Base-by-base conservation (phyloP, 108 stramenopile genomes). In the Ochromonas danica region DNA sequence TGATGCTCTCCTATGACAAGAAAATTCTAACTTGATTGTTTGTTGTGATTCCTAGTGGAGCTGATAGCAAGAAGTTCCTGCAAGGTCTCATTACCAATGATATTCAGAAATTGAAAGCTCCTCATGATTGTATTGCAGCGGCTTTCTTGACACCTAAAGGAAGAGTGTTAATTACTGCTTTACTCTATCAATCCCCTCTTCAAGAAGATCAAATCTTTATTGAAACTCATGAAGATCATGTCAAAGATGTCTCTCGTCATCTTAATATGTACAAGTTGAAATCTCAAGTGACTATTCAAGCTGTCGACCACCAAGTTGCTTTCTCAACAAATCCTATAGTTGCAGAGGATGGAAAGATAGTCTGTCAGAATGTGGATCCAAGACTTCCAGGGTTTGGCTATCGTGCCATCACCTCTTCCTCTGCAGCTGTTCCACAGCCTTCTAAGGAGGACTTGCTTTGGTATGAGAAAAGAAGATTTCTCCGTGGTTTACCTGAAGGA, bases 401-500 rank as follows among this genome's bases (percentile, higher is more conserved):
- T n/a, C n/a, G n/a, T n/a, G n/a, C n/a, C n/a, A n/a, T n/a, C n/a
- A n/a, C n/a, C n/a, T n/a, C n/a, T n/a, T n/a, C n/a, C n/a, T n/a
- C n/a, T n/a, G n/a, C n/a, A n/a, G n/a, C n/a, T n/a, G n/a, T n/a
- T n/a, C n/a, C n/a, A n/a, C n/a, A n/a, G n/a, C n/a, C n/a, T n/a
- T n/a, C n/a, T n/a, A n/a, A n/a, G n/a, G n/a, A n/a, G n/a, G n/a
- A n/a, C 45, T 14, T 22, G 22, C 45, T 6, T 14, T 51, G 22
- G 14, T 51, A 51, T 51, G 45, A 65, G 62, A 27, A n/a, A 39
- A 25, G 22, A 61, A 57, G 93, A 33, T 84, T 82, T 70, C 82
- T 93, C 17, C 85, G 87, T 0, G 95, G 95, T 60, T 85, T 96
- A 31, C 91, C 93, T 22, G 95, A 96, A 78, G 95, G 95, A 33